A percentile compares a stretch with the other conserved stretches of the same genome.
phyloP scores from a whole-genome alignment of 1,284 basidiomycete genomes.

The Veloboletus limbatus region DNA sequence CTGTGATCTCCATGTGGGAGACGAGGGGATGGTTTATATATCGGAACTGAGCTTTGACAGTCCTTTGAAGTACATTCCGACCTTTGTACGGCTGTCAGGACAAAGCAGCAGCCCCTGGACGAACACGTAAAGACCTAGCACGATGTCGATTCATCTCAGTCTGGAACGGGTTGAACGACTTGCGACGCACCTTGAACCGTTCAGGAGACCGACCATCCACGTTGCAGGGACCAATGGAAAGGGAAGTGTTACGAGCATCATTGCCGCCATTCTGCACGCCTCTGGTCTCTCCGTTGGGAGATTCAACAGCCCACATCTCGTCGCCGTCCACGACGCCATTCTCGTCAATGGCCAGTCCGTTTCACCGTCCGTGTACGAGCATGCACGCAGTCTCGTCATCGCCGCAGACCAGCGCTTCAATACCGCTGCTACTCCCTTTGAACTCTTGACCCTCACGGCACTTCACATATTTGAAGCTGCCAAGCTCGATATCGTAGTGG shows the following conservation, averaged over 20 bases:
- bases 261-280: conserved; percentile 71
- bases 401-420: conserved; percentile 43
- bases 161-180: conserved; percentile 69
- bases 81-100: no score
- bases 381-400: conserved; percentile 51
- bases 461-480: conserved; percentile 68
- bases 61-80: neutral
- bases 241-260: conserved; percentile 84
- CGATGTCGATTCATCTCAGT: conserved; percentile 77
- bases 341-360: conserved; percentile 63
- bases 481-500: conserved; percentile 75
- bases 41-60: no score
- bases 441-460: conserved; percentile 80
- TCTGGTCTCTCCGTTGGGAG: conserved; percentile 66
- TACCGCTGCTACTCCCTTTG: conserved; percentile 72
- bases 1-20: neutral
- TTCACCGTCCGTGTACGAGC: conserved; percentile 47
- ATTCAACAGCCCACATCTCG: conserved; percentile 93
- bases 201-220: conserved; percentile 84
- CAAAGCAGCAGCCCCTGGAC: neutral
- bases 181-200: conserved; percentile 57
- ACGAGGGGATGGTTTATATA: conserved; percentile 10
- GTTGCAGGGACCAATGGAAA: conserved; percentile 98
- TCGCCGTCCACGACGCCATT: conserved; percentile 79
- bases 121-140: no score